Evolutionary conservation across 73 alveolate genomes (phyloP).

Genomic region (Blepharisma japonicum): DNA sequence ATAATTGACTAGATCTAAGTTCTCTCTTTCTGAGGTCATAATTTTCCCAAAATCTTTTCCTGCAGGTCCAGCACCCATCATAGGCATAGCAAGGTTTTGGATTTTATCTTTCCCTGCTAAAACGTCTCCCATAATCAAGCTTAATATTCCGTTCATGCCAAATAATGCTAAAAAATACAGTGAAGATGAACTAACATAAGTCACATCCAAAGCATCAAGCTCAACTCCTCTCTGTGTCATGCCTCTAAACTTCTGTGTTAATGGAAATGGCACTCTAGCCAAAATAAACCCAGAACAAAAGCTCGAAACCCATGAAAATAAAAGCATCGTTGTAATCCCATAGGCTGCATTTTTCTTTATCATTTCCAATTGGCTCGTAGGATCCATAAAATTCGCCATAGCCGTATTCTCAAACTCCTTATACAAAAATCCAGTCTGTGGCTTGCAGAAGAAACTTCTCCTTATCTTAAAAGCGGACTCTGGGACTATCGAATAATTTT

Average conservation of each 20-base stretch:
- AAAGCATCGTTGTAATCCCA: constrained; percentile 41
- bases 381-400: constrained; percentile 43
- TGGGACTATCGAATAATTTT: background rate
- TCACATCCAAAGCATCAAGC: constrained; percentile 51
- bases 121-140: constrained; percentile 36
- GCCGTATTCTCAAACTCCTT: constrained; percentile 6
- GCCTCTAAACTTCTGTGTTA: constrained; percentile 52
- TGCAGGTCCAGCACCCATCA: constrained; percentile 4
- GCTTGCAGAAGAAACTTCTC: constrained; percentile 23
- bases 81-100: constrained; percentile 15
- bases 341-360: constrained; percentile 41
- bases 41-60: background rate
- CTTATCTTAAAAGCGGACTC: background rate
- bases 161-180: constrained; percentile 48
- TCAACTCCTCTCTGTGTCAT: constrained; percentile 60
- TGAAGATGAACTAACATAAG: constrained; percentile 53
- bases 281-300: constrained; percentile 50
- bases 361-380: constrained; percentile 43
- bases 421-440: background rate
- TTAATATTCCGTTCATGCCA: constrained; percentile 35
- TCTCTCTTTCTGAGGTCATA: constrained; percentile 2
- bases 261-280: constrained; percentile 54
- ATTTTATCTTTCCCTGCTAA: constrained; percentile 12
- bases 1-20: background rate
- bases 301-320: constrained; percentile 40